Conservation (phyloP, 116 monocot species). For the Iris pallida region DNA sequence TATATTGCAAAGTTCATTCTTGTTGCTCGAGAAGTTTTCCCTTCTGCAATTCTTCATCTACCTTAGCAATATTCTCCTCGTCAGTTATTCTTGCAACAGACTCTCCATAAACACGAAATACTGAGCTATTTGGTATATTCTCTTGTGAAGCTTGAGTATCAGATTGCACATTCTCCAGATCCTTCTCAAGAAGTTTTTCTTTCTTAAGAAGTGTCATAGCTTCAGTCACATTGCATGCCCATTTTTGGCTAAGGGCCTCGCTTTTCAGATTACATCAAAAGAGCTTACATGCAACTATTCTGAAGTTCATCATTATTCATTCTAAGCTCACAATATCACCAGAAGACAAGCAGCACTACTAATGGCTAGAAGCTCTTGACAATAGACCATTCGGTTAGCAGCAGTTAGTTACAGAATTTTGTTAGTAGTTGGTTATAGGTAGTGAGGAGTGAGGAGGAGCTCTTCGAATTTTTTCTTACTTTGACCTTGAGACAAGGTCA, state of each 20-base stretch:
- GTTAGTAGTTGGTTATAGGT: too few relatives aligned
- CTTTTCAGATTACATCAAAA: constrained; percentile 39
- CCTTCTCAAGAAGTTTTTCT: constrained; percentile 72
- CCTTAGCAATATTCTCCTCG: constrained; percentile 27
- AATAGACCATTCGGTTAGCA: too few relatives aligned
- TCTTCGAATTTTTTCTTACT: too few relatives aligned
- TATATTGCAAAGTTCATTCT: not conserved
- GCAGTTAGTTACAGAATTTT: too few relatives aligned
- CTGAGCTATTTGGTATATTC: constrained; percentile 8
- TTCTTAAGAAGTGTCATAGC: constrained; percentile 77
- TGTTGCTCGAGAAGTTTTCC: constrained; percentile 77
- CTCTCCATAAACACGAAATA: constrained; percentile 4
- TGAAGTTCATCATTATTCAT: too few relatives aligned
- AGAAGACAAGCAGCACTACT: too few relatives aligned
- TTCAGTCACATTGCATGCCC: constrained; percentile 58
- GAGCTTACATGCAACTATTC: too few relatives aligned
- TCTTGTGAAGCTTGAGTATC: constrained; percentile 15
- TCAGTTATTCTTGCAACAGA: not conserved
- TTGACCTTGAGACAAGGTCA: too few relatives aligned
- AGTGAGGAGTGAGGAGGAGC: too few relatives aligned
- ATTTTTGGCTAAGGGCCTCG: constrained; percentile 66
- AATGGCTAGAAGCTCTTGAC: too few relatives aligned
- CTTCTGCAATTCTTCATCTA: constrained; percentile 84
- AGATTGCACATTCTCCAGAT: constrained; percentile 31
- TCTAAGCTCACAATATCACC: too few relatives aligned